Evolutionary conservation across 805 yeast species (phyloP).

Genomic region (Wickerhamomyces silvicola): DNA sequence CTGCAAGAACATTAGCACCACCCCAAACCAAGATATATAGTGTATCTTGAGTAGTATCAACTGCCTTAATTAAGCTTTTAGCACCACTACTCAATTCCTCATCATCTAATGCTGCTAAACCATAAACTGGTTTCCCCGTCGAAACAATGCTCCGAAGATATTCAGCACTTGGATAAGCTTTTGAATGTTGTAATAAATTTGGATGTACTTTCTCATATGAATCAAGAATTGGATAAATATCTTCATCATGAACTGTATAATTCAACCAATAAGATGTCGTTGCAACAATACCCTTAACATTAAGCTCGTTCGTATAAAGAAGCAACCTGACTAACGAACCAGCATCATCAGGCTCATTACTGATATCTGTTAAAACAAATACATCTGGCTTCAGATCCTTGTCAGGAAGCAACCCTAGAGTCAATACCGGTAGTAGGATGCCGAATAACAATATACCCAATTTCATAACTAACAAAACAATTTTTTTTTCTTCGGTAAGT

Average conservation of each 20-base stretch:
- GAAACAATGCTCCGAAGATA: constrained; percentile 22
- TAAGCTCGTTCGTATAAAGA: constrained; percentile 25
- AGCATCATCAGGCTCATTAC: constrained; percentile 28
- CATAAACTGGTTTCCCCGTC: constrained; percentile 22
- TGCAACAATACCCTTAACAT: constrained; percentile 25
- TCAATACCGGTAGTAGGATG: neutral
- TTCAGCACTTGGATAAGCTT: constrained; percentile 21
- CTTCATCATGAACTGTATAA: constrained; percentile 24
- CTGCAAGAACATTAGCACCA: constrained; percentile 27
- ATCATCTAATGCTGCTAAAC: constrained; percentile 16
- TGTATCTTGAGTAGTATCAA: constrained; percentile 17
- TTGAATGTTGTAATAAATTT: constrained; percentile 22
- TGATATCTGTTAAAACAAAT: constrained; percentile 25
- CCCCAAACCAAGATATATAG: constrained; percentile 26
- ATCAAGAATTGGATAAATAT: constrained; percentile 25
- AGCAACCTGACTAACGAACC: constrained; percentile 25
- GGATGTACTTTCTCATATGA: constrained; percentile 24
- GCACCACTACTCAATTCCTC: constrained; percentile 22
- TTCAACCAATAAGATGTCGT: constrained; percentile 29
- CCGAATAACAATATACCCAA: too few relatives aligned
- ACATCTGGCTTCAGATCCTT: constrained; percentile 25
- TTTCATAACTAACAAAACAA: too few relatives aligned
- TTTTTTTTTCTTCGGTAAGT: too few relatives aligned
- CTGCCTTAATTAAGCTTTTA: constrained; percentile 15
- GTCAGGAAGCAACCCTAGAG: constrained; percentile 14